Percentiles rank a stretch among this genome's conserved stretches.
Conservation (phyloP, 148 eudicot genomes). For the Linanthus parryae region DNA sequence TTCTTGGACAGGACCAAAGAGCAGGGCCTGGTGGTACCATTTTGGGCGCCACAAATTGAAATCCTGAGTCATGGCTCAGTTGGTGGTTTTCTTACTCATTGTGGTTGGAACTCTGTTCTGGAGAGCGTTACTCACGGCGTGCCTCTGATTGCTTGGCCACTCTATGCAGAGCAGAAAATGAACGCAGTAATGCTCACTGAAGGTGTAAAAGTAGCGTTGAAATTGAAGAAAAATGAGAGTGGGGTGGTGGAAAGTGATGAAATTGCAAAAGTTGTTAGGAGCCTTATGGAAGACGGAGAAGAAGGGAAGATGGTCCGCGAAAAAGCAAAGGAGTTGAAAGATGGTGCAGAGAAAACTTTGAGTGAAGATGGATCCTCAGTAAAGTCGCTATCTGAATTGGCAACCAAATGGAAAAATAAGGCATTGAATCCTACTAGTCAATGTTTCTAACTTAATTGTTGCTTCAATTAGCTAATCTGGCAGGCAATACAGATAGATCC, state of each 20-base stretch:
- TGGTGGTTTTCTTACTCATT: conserved; percentile 26
- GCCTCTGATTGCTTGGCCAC: conserved; percentile 35
- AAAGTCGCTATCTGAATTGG: conserved; percentile 12
- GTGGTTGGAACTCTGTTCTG: conserved; percentile 32
- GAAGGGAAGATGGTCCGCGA: conserved; percentile 5
- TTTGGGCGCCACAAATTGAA: conserved; percentile 35
- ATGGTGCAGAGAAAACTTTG: not conserved
- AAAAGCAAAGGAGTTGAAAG: conserved; percentile 8
- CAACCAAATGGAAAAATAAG: too few species aligned
- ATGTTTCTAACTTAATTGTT: too few species aligned
- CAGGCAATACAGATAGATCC: too few species aligned
- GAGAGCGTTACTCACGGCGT: conserved; percentile 26
- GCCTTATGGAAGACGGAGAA: conserved; percentile 10
- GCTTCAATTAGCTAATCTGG: too few species aligned
- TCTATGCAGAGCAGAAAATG: conserved; percentile 30
- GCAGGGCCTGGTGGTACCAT: conserved; percentile 20
- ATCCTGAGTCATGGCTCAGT: conserved; percentile 21
- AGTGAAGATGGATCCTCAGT: conserved; percentile 8
- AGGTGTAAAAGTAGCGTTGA: conserved; percentile 21
- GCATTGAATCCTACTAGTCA: too few species aligned
- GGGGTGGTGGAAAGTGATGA: conserved; percentile 4
- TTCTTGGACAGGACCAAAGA: conserved; percentile 27
- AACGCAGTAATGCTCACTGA: conserved; percentile 22
- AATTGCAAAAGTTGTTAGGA: conserved; percentile 8
- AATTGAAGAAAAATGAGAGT: too few species aligned